phyloP scores from a whole-genome alignment of 2,329 filamentous ascomycete genomes.

The Dactylellina cionopaga region DNA sequence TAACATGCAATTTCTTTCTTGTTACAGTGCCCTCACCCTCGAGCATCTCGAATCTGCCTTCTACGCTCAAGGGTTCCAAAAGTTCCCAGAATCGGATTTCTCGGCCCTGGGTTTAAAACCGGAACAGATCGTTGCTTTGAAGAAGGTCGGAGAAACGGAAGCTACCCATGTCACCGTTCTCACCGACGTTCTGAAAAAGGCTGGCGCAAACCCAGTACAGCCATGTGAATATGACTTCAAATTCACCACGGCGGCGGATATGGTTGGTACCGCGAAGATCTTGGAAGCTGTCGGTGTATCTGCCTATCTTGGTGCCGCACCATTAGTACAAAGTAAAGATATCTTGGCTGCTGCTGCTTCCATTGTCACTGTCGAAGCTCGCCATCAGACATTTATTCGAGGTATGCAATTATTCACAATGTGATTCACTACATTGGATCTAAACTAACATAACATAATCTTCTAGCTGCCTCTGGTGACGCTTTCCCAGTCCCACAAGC shows the following conservation, averaged over 20 bases:
- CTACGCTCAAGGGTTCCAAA: constrained; percentile 75
- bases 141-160: constrained; percentile 72
- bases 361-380: constrained; percentile 77
- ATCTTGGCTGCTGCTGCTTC: constrained; percentile 74
- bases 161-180: constrained; percentile 71
- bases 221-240: constrained; percentile 77
- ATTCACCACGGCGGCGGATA: constrained; percentile 72
- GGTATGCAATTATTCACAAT: constrained; percentile 60
- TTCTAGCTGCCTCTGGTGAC: constrained; percentile 59
- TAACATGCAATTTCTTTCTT: constrained; percentile 43
- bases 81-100: constrained; percentile 74
- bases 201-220: constrained; percentile 72
- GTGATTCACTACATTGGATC: not conserved
- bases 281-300: constrained; percentile 79
- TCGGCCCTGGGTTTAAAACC: constrained; percentile 69
- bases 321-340: constrained; percentile 69
- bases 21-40: constrained; percentile 73
- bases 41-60: constrained; percentile 79
- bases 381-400: constrained; percentile 79
- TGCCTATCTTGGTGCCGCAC: constrained; percentile 76
- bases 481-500: constrained; percentile 70
- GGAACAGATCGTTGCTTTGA: constrained; percentile 69
- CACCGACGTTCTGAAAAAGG: constrained; percentile 70
- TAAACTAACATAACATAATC: constrained; percentile 10
- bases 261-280: constrained; percentile 75